Percentiles rank a stretch among this genome's conserved stretches.
These are phyloP conservation scores for Leptomonas pyrrhocoris DNA, from an alignment of 208 protist species.

Conservation along the genomic window DNA sequence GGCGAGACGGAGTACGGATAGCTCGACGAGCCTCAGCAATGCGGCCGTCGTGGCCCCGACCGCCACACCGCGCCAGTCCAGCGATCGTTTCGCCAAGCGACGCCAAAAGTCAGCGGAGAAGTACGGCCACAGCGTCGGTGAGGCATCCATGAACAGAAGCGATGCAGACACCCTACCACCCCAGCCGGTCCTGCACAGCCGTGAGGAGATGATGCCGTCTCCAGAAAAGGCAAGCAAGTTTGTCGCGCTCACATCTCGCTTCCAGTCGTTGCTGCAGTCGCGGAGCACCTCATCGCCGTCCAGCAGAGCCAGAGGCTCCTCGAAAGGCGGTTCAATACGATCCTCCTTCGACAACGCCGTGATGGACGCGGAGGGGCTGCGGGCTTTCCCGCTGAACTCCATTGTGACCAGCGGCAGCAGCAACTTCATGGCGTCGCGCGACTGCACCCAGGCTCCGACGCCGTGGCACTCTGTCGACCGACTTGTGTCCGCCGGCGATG, in stretches of 20 bases:
- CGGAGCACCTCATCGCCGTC: neutral
- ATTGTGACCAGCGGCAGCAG: constrained; percentile 13
- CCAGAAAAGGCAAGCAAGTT: neutral
- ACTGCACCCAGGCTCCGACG: constrained; percentile 13
- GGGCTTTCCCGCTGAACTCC: neutral
- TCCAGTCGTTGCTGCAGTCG: neutral
- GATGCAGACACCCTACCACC: neutral
- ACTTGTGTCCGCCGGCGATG: neutral
- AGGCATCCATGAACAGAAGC: neutral
- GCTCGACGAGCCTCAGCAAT: neutral
- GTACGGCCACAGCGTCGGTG: neutral
- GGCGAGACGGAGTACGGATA: neutral
- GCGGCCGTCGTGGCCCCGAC: neutral
- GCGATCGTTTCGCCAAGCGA: neutral
- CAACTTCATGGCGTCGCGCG: neutral
- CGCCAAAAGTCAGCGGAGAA: neutral
- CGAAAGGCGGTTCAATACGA: neutral
- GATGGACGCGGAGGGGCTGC: neutral
- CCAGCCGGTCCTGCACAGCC: neutral
- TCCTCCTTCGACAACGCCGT: neutral
- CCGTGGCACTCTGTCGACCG: constrained; percentile 5
- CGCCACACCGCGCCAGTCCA: constrained; percentile 1
- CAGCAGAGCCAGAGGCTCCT: neutral
- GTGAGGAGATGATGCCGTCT: neutral
- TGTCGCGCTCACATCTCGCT: neutral